Evolutionary conservation across 2,329 filamentous ascomycete species (phyloP), one percentile per base, ranked within the genome.

Genomic region (Grosmannia penicillata): DNA sequence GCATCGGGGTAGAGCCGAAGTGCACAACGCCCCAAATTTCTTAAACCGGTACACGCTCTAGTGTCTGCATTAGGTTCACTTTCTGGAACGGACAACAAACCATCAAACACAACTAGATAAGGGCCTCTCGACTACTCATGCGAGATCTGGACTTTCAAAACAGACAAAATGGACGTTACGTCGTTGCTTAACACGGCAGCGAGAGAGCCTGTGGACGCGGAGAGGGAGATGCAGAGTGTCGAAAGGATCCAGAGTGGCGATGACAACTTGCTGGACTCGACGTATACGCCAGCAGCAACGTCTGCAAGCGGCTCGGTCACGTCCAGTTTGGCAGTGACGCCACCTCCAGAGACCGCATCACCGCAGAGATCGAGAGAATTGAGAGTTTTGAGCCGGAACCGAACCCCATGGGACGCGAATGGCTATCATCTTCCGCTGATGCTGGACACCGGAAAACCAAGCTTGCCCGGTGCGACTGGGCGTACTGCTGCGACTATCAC

Each of bases 341-440:
- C 58, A 10, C 57, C 53, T 9, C 54, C 54, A 8, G 57, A 59
- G 24, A 41, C 38, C 27, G 44, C 43, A 1, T 42, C 43, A 4
- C 45, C 48, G 4, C 42, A 46, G 33, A 47, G 49, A 33, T 45
- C 47, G 8, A 53, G 55, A 42, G 54, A 57, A 29, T 48, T 52
- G 8, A 47, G 49, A 38, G 40, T 51, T 18, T 43, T 53, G 6
- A 52, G 43, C 42, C 48, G 56, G 36, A 60, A 50, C 43, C 61
- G 66, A 39, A 68, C 56, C 28, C 66, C 66, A 37, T 72, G 68
- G 68, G 62, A 67, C 42, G 66, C 61, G 15, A 61, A 59, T 25
- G 66, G 65, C 30, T 70, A 66, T 44, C 63, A 62, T 19, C 54
- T 70, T 18, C 61, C 65, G 5, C 50, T 61, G 31, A 55, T 58